Percentiles rank a stretch among this genome's conserved stretches.
phyloP scores from a whole-genome alignment of 164 flowering plant species.

The Brasenia schreberi region DNA sequence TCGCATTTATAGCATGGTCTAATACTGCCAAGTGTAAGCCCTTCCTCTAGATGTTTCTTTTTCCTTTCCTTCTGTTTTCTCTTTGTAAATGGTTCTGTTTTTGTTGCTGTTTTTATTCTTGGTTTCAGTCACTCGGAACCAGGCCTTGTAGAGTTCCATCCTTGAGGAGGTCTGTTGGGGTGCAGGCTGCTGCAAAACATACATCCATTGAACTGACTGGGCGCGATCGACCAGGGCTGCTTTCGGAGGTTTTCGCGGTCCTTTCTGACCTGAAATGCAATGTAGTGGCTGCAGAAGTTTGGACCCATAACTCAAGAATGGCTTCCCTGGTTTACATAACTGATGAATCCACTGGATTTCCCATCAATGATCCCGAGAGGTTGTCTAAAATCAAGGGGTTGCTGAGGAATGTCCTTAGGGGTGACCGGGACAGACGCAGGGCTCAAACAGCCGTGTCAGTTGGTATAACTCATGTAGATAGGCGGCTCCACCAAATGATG shows the following conservation, averaged over 20 bases:
- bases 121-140: slow-evolving; percentile 53
- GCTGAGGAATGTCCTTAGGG: slow-evolving; percentile 59
- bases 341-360: slow-evolving; percentile 42
- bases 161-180: slow-evolving; percentile 64
- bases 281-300: slow-evolving; percentile 80
- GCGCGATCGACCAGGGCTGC: slow-evolving; percentile 82
- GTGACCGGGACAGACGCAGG: slow-evolving; percentile 41
- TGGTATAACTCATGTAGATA: slow-evolving; percentile 56
- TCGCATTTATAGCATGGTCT: neutral
- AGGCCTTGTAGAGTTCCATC: slow-evolving; percentile 41
- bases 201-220: slow-evolving; percentile 80
- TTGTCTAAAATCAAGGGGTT: slow-evolving; percentile 58
- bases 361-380: slow-evolving; percentile 49
- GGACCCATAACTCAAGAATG: slow-evolving; percentile 97
- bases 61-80: neutral
- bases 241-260: slow-evolving; percentile 85
- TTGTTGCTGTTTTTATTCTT: neutral
- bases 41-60: neutral
- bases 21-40: neutral
- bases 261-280: slow-evolving; percentile 82
- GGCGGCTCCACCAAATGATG: slow-evolving; percentile 96
- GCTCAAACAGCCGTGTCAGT: slow-evolving; percentile 70
- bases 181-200: slow-evolving; percentile 48
- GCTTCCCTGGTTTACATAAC: slow-evolving; percentile 87
- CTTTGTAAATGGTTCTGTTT: neutral